These are phyloP conservation scores for Magnolia kwangsiensis DNA, from an alignment of 164 flowering plant genomes.

Conservation along the genomic window DNA sequence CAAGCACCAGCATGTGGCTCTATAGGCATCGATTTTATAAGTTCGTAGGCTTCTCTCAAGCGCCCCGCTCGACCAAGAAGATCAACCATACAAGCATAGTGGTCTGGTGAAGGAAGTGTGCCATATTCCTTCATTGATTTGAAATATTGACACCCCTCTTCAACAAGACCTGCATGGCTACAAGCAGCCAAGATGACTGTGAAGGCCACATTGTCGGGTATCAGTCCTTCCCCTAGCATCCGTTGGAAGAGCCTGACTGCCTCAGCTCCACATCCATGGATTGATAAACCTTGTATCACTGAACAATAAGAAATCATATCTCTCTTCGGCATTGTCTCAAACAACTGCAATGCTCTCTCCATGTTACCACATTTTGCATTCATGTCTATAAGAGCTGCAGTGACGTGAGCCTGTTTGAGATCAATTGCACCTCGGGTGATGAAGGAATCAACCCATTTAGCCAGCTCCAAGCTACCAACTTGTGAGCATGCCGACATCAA, in stretches of 20 bases:
- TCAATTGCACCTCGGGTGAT: constrained; percentile 2
- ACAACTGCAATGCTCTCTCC: constrained; percentile 17
- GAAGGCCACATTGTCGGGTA: constrained; percentile 15
- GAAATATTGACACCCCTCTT: constrained; percentile 17
- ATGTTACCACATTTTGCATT: constrained; percentile 22
- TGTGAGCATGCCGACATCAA: constrained; percentile 23
- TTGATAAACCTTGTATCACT: constrained; percentile 15
- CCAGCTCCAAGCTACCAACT: constrained; percentile 13
- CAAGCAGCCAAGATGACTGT: constrained; percentile 15
- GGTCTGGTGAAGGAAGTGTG: constrained; percentile 13
- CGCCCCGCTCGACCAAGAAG: constrained; percentile 14
- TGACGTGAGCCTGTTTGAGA: constrained; percentile 8
- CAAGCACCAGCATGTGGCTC: constrained; percentile 19
- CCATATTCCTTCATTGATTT: constrained; percentile 11
- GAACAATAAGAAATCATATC: constrained; percentile 17
- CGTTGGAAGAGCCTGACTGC: constrained; percentile 11
- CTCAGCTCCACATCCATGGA: constrained; percentile 16
- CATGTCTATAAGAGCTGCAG: constrained; percentile 16
- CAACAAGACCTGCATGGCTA: constrained; percentile 15
- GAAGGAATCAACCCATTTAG: constrained; percentile 15
- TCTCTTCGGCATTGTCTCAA: constrained; percentile 5
- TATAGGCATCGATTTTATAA: constrained; percentile 14
- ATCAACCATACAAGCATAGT: constrained; percentile 21
- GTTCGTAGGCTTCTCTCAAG: constrained; percentile 14
- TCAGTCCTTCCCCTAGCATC: constrained; percentile 15